Evolutionary conservation across 306 rosid species (phyloP).

Genomic region (Cucurbita pepo): DNA sequence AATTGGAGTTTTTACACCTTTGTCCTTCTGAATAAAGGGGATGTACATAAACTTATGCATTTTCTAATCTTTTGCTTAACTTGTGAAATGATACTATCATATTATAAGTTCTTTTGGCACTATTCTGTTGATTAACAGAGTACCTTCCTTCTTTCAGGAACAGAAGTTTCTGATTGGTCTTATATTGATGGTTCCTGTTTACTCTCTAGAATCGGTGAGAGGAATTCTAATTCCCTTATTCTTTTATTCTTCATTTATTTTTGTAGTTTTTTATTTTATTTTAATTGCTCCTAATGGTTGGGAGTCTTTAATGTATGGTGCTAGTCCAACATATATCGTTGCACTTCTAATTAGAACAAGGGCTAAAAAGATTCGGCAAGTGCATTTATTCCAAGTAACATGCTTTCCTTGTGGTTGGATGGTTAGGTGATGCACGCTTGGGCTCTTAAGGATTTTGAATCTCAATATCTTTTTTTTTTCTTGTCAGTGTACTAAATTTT

Average conservation of each 20-base stretch:
- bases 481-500: not conserved
- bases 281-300: not conserved
- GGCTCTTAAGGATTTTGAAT: not conserved
- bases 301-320: not conserved
- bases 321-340: not conserved
- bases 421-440: not conserved
- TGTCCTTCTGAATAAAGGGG: not conserved
- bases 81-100: not conserved
- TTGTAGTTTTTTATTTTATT: not conserved
- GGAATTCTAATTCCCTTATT: not conserved
- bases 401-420: not conserved
- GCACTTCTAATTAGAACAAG: not conserved
- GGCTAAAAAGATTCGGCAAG: not conserved
- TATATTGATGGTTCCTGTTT: slow-evolving; percentile 96
- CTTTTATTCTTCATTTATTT: not conserved
- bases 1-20: not conserved
- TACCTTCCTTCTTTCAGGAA: slow-evolving; percentile 42
- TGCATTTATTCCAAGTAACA: not conserved
- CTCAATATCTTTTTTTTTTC: not conserved
- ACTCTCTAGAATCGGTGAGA: slow-evolving; percentile 90
- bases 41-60: not conserved
- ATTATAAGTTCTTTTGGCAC: not conserved
- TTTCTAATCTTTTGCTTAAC: not conserved
- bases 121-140: not conserved
- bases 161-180: slow-evolving; percentile 98